Base-by-base conservation (phyloP, 2,329 filamentous ascomycete species). In the Hyphodiscus sp. region DNA sequence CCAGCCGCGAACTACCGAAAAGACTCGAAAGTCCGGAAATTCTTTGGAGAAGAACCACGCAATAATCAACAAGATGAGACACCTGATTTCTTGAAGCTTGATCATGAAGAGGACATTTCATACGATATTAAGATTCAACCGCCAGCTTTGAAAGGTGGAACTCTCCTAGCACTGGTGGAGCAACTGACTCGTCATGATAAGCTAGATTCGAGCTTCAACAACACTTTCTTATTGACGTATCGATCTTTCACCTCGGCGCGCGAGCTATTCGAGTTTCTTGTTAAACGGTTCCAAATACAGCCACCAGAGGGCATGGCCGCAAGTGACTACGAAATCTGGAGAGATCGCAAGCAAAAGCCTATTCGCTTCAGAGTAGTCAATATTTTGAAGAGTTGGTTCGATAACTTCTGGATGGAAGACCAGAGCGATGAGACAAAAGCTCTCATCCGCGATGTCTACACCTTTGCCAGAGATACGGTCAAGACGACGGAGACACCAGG, bases 341-440 rank as follows among this genome's bases (percentile, higher is more conserved):
- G 88, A 38, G 90, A 96, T 68, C 85, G 86, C 67, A 99, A 99
- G 73, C 94, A 97, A 69, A 96, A 95, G 67, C 87, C 90, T 5
- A 96, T 97, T 57, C 83, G 94, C 38, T 95, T 99, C 74, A 85
- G 94, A 43, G 91, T 99, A 1, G 91, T 99, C 60, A 99, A 97
- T 66, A 97, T 96, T 59, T 75, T 99, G 47, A 97, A 97, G 78
- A 95, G 84, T 71, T 99, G 94, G 94, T 94, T 99, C 62, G 94
- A 97, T 68, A 91, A 87, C 63, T 97, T 94, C 70, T 99, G 94
- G 94, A 96, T 97, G 91, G 94, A 99, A 68, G 88, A 91, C 47
- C 85, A 86, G 58, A 91, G 85, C 66, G 88, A 92, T 49, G 85
- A 89, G 47, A 95, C 86, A 45, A 89, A 84, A 69, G 83, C 90